Evolutionary conservation across 1,284 basidiomycete genomes (phyloP), one percentile per base, ranked within the genome.

Genomic region (Ustilago nuda): DNA sequence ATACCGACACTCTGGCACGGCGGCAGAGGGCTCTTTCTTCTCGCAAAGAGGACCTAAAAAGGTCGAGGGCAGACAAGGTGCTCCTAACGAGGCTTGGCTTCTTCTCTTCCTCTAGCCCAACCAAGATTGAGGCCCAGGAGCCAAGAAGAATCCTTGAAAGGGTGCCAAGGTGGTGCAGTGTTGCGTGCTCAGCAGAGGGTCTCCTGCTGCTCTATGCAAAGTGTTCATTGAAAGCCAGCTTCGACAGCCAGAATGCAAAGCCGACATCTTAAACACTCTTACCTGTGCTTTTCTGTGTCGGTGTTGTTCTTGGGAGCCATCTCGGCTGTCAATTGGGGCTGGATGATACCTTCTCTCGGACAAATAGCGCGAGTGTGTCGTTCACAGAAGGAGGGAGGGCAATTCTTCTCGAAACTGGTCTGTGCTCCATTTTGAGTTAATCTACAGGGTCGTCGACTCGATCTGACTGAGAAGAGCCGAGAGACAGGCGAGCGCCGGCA

Each of bases 351-450:
- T 61, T 61, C 52, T 43, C 52, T 62, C 36, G 33, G 55, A n/a
- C 35, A 30, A 59, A 46, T 53, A 66, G 70, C 70, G 64, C 70
- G 59, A 72, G 64, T 33, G 39, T 60, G 56, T 56, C 61, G 69
- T 54, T 57, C 17, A 4, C 48, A 35, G 56, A 32, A 8, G 48
- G 23, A 27, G 48, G 23, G 6, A 50, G 12, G 48, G 27, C 48
- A 50, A 30, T 50, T 72, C 70, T 72, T 72, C 70, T 66, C 33
- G 58, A 58, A 67, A 67, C 17, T 72, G 70, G 70, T 66, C 70
- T 72, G 70, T 72, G 70, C 70, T 71, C 35, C 39, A 12, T 15
- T 30, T 19, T 36, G 23, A 15, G 39, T 41, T 27, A 17, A 15
- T 41, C 48, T 53, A 64, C 61, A 72, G 70, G 70, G 64, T 72